Evolutionary conservation across 495 filamentous ascomycete genomes (phyloP).

Genomic region (Daldinia concentrica): DNA sequence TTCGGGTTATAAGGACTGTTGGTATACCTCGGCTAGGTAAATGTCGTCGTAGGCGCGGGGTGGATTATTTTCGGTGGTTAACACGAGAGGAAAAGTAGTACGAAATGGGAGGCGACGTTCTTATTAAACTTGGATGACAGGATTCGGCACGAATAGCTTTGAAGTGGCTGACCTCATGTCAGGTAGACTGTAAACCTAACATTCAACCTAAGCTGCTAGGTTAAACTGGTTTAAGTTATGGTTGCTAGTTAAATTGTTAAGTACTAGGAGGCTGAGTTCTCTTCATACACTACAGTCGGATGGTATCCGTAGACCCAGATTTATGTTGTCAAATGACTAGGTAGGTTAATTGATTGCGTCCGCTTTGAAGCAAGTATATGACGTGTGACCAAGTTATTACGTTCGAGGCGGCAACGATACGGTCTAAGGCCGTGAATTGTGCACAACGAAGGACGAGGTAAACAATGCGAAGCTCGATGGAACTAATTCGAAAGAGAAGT

Average conservation of each 20-base stretch:
- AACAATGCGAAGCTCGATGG: slow-evolving; percentile 30
- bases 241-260: background rate
- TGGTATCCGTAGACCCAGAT: slow-evolving; percentile 9
- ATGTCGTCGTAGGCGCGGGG: slow-evolving; percentile 19
- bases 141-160: slow-evolving; percentile 31
- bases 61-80: slow-evolving; percentile 3
- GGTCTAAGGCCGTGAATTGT: slow-evolving; percentile 4
- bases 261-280: slow-evolving; percentile 8
- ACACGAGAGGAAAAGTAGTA: slow-evolving; percentile 19
- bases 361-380: slow-evolving; percentile 29
- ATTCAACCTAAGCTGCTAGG: slow-evolving; percentile 25
- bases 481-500: slow-evolving; percentile 10
- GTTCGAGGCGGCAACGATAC: slow-evolving; percentile 7
- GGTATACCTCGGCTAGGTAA: slow-evolving; percentile 17
- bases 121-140: slow-evolving; percentile 40
- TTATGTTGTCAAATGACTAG: slow-evolving; percentile 19
- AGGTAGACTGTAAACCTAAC: slow-evolving; percentile 38
- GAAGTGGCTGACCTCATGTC: slow-evolving; percentile 45
- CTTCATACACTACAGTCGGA: background rate
- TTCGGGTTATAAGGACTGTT: slow-evolving; percentile 1
- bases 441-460: slow-evolving; percentile 7
- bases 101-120: slow-evolving; percentile 24
- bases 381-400: slow-evolving; percentile 20
- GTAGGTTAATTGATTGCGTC: slow-evolving; percentile 31
- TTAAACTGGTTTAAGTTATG: background rate